A percentile compares a stretch with the other conserved stretches of the same genome.
Conservation (phyloP, 2,329 filamentous ascomycete genomes). For the Fusarium poae region DNA sequence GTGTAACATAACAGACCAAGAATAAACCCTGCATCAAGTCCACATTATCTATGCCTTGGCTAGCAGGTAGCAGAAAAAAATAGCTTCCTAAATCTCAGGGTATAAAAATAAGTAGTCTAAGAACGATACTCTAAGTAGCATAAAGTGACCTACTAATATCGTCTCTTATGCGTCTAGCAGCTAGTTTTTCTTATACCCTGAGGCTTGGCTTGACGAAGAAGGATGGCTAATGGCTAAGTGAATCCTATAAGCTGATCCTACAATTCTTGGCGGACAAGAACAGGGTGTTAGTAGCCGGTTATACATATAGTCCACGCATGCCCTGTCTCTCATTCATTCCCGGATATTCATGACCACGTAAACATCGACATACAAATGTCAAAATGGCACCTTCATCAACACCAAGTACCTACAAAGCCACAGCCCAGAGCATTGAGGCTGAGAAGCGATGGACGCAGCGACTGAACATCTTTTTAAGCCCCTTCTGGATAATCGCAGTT, state of each 20-base stretch:
- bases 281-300: not conserved
- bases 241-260: not conserved
- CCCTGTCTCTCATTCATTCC: not conserved
- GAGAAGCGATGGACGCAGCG: slow-evolving; percentile 11
- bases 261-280: not conserved
- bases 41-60: not conserved
- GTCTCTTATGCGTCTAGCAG: no score
- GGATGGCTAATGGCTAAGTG: not conserved
- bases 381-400: not conserved
- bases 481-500: slow-evolving; percentile 8
- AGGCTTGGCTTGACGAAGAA: not conserved
- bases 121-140: no score
- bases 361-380: not conserved
- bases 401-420: not conserved
- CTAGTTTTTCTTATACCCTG: no score
- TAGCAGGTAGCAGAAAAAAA: not conserved
- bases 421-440: not conserved
- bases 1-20: not conserved
- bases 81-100: no score
- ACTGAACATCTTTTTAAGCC: slow-evolving; percentile 6
- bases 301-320: not conserved
- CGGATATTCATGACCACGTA: accelerated
- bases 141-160: no score
- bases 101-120: no score
- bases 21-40: not conserved